Percentiles rank a stretch among this genome's conserved stretches.
Evolutionary conservation across 805 yeast species (phyloP).

Genomic region (Teunomyces tritomae): DNA sequence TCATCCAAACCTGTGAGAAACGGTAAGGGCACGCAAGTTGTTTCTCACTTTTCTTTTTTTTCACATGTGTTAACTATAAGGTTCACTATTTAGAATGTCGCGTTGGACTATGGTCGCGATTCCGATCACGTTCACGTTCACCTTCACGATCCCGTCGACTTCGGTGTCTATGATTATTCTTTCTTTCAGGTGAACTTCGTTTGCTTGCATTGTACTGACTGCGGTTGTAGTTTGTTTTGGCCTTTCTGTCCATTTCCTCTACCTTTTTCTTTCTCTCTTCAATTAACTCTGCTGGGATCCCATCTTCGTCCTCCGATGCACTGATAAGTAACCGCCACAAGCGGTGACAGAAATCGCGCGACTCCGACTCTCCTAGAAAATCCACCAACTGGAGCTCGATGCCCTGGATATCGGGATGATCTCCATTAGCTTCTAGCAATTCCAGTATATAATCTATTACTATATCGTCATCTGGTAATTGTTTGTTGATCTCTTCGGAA

Average conservation of each 20-base stretch:
- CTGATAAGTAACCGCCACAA: constrained; percentile 45
- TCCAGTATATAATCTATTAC: constrained; percentile 45
- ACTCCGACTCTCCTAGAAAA: constrained; percentile 43
- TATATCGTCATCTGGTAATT: constrained; percentile 52
- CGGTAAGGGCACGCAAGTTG: not conserved
- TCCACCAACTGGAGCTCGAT: constrained; percentile 44
- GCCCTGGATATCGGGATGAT: constrained; percentile 34
- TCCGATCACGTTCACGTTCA: no score
- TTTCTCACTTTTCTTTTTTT: not conserved
- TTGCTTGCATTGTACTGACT: constrained; percentile 14
- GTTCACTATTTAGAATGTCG: not conserved
- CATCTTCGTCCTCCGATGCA: constrained; percentile 45
- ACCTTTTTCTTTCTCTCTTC: constrained; percentile 14
- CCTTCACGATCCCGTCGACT: not conserved
- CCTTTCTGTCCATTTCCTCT: not conserved
- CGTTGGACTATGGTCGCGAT: not conserved
- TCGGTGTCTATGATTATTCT: not conserved
- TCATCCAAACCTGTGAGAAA: not conserved
- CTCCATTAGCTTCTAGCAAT: constrained; percentile 32
- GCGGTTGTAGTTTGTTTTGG: constrained; percentile 27
- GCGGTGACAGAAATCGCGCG: constrained; percentile 36
- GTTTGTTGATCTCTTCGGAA: constrained; percentile 24
- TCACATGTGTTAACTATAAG: not conserved
- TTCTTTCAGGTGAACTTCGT: not conserved
- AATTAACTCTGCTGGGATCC: constrained; percentile 40